These are phyloP conservation scores for Xylogone sp. DNA, from an alignment of 2,329 filamentous ascomycete species.

Conservation along the genomic window DNA sequence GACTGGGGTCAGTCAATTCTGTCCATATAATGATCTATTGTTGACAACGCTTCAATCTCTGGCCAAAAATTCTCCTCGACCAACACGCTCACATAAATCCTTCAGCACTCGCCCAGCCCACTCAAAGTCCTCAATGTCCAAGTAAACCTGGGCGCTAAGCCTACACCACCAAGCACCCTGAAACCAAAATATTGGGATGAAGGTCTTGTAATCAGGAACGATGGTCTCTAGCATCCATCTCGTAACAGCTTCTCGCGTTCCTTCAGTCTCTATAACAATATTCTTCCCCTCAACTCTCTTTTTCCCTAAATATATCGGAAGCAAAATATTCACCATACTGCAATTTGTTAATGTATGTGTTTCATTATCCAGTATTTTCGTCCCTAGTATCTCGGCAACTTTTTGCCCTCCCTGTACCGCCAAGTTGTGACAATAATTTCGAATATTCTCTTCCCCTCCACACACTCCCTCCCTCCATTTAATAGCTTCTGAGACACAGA, in stretches of 20 bases:
- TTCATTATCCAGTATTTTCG: constrained; percentile 66
- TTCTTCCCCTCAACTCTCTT: constrained; percentile 21
- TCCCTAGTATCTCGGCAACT: constrained; percentile 62
- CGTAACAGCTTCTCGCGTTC: constrained; percentile 36
- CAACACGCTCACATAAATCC: constrained; percentile 48
- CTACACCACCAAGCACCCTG: constrained; percentile 63
- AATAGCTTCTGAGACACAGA: constrained; percentile 69
- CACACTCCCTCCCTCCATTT: constrained; percentile 65
- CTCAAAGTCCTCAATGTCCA: constrained; percentile 74
- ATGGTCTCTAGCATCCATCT: constrained; percentile 56
- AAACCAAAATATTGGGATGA: constrained; percentile 62
- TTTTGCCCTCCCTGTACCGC: constrained; percentile 59
- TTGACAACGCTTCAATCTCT: background rate
- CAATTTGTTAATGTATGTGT: constrained; percentile 60
- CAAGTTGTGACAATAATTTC: constrained; percentile 58
- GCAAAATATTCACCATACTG: constrained; percentile 66
- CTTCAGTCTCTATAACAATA: constrained; percentile 23
- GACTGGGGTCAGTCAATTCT: too few relatives aligned
- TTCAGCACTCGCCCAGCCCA: constrained; percentile 49
- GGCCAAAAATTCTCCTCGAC: constrained; percentile 30
- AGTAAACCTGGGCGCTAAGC: constrained; percentile 77
- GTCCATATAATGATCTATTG: too few relatives aligned
- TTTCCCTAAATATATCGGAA: constrained; percentile 52
- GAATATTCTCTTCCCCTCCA: constrained; percentile 70
- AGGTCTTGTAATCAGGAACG: constrained; percentile 63